Evolutionary conservation across 1,284 basidiomycete genomes (phyloP).

Genomic region (Marasmius oreades): DNA sequence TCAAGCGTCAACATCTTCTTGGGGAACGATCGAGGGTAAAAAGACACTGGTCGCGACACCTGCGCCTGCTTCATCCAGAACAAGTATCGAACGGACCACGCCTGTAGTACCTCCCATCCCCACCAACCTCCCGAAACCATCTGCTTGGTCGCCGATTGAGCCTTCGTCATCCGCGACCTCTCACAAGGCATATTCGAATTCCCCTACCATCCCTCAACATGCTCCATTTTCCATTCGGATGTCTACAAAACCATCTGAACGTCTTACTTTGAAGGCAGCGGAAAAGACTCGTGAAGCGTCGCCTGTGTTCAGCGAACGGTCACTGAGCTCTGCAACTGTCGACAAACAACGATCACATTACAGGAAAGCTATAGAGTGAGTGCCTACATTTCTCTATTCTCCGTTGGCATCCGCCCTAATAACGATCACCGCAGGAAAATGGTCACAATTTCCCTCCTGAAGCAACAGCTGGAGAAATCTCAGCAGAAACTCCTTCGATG

Average conservation of each 20-base stretch:
- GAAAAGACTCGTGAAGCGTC: background rate
- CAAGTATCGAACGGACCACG: no score
- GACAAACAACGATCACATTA: background rate
- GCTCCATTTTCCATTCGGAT: no score
- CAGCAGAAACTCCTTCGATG: constrained; percentile 2
- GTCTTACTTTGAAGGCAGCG: background rate
- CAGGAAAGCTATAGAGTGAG: background rate
- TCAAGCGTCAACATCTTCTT: no score
- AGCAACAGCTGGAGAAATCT: background rate
- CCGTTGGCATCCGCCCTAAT: background rate
- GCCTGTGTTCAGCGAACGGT: background rate
- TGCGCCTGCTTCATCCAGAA: no score
- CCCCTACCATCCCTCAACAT: no score
- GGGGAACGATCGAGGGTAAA: no score
- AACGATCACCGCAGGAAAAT: background rate
- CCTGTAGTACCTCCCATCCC: no score
- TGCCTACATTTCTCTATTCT: background rate
- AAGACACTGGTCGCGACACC: no score
- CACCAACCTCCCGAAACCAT: no score
- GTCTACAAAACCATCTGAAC: background rate
- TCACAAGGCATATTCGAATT: no score
- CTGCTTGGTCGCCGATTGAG: no score
- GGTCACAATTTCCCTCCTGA: background rate
- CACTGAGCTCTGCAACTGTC: background rate
- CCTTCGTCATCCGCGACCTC: no score